phyloP scores from a whole-genome alignment of 176 grass and related monocot genomes.

The Bonia amplexicaulis region DNA sequence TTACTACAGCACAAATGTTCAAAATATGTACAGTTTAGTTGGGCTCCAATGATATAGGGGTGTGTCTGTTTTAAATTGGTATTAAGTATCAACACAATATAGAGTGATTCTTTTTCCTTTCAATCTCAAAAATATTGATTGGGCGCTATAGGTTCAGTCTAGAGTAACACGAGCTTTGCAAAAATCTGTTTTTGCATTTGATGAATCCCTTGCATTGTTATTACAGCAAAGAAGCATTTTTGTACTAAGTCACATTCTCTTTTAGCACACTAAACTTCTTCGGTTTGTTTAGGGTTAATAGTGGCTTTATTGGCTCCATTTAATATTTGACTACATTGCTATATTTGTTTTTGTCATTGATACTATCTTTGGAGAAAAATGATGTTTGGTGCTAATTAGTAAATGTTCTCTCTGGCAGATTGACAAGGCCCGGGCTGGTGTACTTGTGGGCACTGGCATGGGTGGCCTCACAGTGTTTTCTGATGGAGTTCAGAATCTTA shows the following conservation, averaged over 20 bases:
- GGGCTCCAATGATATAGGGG: background rate
- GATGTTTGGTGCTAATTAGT: slow-evolving; percentile 20
- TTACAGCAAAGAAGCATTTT: background rate
- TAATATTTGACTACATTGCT: background rate
- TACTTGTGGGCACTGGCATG: slow-evolving; percentile 97
- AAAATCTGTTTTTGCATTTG: background rate
- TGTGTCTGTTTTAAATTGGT: background rate
- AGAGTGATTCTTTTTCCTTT: background rate
- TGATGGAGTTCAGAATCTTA: slow-evolving; percentile 91
- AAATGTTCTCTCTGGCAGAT: slow-evolving; percentile 44
- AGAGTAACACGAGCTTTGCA: background rate
- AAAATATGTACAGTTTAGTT: background rate
- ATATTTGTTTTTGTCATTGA: background rate
- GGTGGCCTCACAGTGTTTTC: slow-evolving; percentile 92
- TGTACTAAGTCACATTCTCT: background rate
- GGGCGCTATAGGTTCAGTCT: background rate
- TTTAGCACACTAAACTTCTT: background rate
- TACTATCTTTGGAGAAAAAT: background rate
- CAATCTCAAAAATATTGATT: background rate
- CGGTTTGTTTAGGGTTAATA: background rate
- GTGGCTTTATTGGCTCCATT: background rate
- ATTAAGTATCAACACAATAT: background rate
- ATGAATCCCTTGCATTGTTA: background rate
- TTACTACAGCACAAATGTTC: background rate
- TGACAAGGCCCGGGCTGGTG: slow-evolving; percentile 81